Conservation (phyloP, 1,284 basidiomycete genomes). For the Mycena sp. region DNA sequence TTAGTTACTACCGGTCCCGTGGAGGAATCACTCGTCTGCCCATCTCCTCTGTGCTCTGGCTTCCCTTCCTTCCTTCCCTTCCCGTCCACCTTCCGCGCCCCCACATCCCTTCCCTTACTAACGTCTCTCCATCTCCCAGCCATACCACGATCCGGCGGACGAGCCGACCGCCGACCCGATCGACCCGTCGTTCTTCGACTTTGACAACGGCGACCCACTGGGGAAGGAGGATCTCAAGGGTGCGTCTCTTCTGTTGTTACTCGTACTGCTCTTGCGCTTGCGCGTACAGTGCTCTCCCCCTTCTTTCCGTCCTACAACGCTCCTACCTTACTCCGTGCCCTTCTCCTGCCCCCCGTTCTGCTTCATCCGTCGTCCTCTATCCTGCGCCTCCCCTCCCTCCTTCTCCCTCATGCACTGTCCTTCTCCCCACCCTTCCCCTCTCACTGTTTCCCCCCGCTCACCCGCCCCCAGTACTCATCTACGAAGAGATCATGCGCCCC, state of each 20-base stretch:
- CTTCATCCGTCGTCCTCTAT: background rate
- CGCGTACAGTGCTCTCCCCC: no score
- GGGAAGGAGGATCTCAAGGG: constrained; percentile 79
- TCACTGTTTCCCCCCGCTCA: background rate
- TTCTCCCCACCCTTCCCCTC: background rate
- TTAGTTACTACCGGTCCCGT: no score
- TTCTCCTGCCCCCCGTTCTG: no score
- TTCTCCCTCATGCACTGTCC: no score
- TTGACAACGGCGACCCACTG: constrained; percentile 78
- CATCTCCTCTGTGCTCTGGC: no score
- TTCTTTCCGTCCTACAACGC: no score
- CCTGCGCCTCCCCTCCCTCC: background rate
- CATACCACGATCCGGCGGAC: constrained; percentile 91
- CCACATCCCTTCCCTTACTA: background rate
- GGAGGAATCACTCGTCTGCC: no score
- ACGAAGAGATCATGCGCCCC: no score
- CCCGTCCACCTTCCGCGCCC: no score
- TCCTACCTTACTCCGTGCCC: no score
- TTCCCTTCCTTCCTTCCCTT: no score
- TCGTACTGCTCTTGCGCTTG: no score
- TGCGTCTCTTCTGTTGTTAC: constrained; percentile 37
- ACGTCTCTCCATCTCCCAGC: constrained; percentile 49
- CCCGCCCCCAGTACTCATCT: constrained; percentile 8
- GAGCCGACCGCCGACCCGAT: constrained; percentile 86
- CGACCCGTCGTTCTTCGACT: constrained; percentile 90